These are phyloP conservation scores for Chalciporus piperatoides DNA, from an alignment of 1,284 basidiomycete species.

Conservation along the genomic window DNA sequence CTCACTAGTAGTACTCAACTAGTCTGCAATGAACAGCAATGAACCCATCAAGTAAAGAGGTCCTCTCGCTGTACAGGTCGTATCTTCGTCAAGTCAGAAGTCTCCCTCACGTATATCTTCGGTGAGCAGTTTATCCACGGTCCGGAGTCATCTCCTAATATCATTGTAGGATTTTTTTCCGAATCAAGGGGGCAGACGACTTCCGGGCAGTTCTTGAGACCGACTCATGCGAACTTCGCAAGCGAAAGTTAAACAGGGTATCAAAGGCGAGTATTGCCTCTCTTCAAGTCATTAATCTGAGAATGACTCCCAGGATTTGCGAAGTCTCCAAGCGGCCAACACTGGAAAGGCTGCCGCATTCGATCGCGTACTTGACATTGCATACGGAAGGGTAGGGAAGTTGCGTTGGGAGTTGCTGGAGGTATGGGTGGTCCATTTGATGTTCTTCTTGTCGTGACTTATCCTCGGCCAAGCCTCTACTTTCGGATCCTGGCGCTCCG, in stretches of 20 bases:
- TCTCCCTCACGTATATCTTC: slow-evolving; percentile 30
- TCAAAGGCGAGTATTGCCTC: slow-evolving; percentile 40
- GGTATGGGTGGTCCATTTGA: slow-evolving; percentile 35
- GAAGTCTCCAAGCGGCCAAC: slow-evolving; percentile 56
- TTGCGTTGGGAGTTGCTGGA: slow-evolving; percentile 62
- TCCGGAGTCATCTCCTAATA: slow-evolving; percentile 6
- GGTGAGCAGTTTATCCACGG: slow-evolving; percentile 13
- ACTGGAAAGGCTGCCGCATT: slow-evolving; percentile 52
- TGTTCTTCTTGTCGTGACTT: slow-evolving; percentile 7
- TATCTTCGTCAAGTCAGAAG: slow-evolving; percentile 32
- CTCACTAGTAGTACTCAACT: too few species aligned
- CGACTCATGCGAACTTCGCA: slow-evolving; percentile 29
- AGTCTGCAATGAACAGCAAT: too few species aligned
- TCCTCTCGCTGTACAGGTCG: slow-evolving; percentile 27
- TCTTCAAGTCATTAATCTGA: background rate
- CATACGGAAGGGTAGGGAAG: slow-evolving; percentile 75
- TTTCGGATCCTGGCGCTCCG: slow-evolving; percentile 42
- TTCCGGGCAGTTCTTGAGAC: slow-evolving; percentile 41
- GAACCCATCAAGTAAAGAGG: slow-evolving; percentile 2
- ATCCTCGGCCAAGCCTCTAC: slow-evolving; percentile 46
- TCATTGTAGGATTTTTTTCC: slow-evolving; percentile 57
- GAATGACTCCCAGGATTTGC: slow-evolving; percentile 45
- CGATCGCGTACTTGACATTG: slow-evolving; percentile 59
- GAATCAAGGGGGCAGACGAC: slow-evolving; percentile 57
- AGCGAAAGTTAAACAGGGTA: slow-evolving; percentile 47